Conservation (phyloP, 2,329 filamentous ascomycete species). For the Hirsutella rhossiliensis region DNA sequence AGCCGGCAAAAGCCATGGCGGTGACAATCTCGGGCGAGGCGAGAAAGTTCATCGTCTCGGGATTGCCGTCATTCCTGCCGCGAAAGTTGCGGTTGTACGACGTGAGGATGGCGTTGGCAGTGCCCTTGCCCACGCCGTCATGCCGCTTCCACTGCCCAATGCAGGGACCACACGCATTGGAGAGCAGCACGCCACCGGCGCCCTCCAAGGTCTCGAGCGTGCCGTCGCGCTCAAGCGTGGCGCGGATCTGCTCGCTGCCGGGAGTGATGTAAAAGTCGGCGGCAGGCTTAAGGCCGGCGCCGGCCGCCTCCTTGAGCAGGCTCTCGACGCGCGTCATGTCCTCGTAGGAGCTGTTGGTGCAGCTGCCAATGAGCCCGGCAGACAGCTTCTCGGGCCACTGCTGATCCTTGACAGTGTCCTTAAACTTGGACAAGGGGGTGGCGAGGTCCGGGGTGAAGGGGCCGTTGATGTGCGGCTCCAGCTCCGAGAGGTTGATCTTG, state of each 20-base stretch:
- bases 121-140: slow-evolving; percentile 73
- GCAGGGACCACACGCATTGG: slow-evolving; percentile 90
- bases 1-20: slow-evolving; percentile 85
- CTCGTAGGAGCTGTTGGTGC: slow-evolving; percentile 97
- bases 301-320: slow-evolving; percentile 79
- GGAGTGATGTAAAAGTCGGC: slow-evolving; percentile 93
- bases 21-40: slow-evolving; percentile 95
- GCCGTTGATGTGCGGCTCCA: slow-evolving; percentile 95
- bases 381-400: slow-evolving; percentile 86
- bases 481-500: slow-evolving; percentile 75
- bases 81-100: slow-evolving; percentile 99
- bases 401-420: slow-evolving; percentile 69
- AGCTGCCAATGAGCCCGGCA: slow-evolving; percentile 90
- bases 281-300: slow-evolving; percentile 81
- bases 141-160: slow-evolving; percentile 94
- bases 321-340: slow-evolving; percentile 96
- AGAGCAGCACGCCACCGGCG: slow-evolving; percentile 79
- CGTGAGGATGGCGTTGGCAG: slow-evolving; percentile 85
- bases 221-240: slow-evolving; percentile 80
- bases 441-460: slow-evolving; percentile 94
- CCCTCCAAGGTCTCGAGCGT: slow-evolving; percentile 76
- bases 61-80: slow-evolving; percentile 92
- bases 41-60: slow-evolving; percentile 96
- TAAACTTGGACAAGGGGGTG: slow-evolving; percentile 83
- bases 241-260: slow-evolving; percentile 91